These are phyloP conservation scores for Cutaneotrichosporon sp. DNA, from an alignment of 1,284 basidiomycete species.

Conservation along the genomic window DNA sequence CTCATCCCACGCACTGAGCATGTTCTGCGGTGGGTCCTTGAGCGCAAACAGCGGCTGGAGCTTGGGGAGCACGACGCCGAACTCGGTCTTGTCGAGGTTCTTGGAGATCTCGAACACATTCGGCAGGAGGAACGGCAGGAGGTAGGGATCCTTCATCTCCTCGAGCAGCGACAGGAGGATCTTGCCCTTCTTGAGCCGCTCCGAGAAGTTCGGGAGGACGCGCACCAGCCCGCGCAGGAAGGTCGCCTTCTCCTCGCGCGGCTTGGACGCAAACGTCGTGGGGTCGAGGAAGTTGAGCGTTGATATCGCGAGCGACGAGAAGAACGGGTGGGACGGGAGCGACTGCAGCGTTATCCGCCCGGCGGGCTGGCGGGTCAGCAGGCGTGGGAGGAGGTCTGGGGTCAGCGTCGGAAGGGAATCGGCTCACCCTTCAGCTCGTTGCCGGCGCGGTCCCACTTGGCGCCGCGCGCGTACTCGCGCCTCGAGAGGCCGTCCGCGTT, in stretches of 20 bases:
- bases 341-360: conserved; percentile 73
- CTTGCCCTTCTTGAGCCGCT: conserved; percentile 82
- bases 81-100: conserved; percentile 75
- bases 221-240: conserved; percentile 87
- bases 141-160: conserved; percentile 92
- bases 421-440: conserved; percentile 48
- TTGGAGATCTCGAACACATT: conserved; percentile 93
- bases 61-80: conserved; percentile 76
- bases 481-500: conserved; percentile 65
- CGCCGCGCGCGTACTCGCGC: conserved; percentile 44
- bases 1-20: conserved; percentile 62
- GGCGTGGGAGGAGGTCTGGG: conserved; percentile 70
- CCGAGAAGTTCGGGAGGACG: conserved; percentile 84
- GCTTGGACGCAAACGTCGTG: conserved; percentile 90
- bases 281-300: conserved; percentile 96
- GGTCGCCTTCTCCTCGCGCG: conserved; percentile 91
- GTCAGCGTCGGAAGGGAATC: background rate
- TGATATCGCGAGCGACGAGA: conserved; percentile 94
- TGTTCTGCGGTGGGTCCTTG: conserved; percentile 96
- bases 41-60: conserved; percentile 86
- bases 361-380: conserved; percentile 76
- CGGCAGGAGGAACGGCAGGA: conserved; percentile 94
- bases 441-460: conserved; percentile 47
- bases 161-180: conserved; percentile 93
- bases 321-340: conserved; percentile 82